These are phyloP conservation scores for Metschnikowia picachoensis DNA, from an alignment of 805 yeast genomes.

Conservation along the genomic window DNA sequence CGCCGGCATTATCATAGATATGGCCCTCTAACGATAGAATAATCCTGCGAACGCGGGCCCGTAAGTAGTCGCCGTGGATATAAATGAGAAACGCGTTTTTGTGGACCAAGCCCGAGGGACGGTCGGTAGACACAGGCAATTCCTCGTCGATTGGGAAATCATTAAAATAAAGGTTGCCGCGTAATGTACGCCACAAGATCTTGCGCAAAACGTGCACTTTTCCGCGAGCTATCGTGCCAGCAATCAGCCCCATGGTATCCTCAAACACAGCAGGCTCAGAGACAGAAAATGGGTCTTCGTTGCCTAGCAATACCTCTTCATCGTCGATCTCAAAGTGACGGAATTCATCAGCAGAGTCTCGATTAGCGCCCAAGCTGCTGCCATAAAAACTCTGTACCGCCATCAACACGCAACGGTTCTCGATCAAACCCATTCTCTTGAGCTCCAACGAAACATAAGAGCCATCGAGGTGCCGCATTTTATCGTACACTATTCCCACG, in stretches of 20 bases:
- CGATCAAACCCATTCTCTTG: constrained; percentile 24
- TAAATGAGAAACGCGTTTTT: constrained; percentile 38
- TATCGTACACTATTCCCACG: constrained; percentile 24
- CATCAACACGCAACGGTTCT: constrained; percentile 34
- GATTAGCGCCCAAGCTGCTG: constrained; percentile 14
- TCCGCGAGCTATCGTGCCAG: constrained; percentile 34
- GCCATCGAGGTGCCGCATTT: constrained; percentile 36
- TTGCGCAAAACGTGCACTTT: constrained; percentile 37
- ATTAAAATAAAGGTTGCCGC: constrained; percentile 41
- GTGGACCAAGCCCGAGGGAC: constrained; percentile 21
- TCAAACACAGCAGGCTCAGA: constrained; percentile 19
- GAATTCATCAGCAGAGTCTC: constrained; percentile 12
- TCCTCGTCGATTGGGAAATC: constrained; percentile 31
- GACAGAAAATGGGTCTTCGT: constrained; percentile 19
- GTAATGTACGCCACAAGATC: constrained; percentile 40
- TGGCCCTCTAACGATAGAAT: constrained; percentile 37
- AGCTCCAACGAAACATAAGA: constrained; percentile 27
- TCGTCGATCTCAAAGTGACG: constrained; percentile 25
- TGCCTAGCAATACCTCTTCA: constrained; percentile 26
- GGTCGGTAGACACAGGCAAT: constrained; percentile 15
- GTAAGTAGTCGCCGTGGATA: constrained; percentile 39
- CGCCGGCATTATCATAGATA: constrained; percentile 35
- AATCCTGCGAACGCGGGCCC: constrained; percentile 32
- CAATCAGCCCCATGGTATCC: constrained; percentile 29
- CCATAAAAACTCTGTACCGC: constrained; percentile 33